Base-by-base conservation (phyloP, 441 rosid species). In the Dalechampia spathulata region DNA sequence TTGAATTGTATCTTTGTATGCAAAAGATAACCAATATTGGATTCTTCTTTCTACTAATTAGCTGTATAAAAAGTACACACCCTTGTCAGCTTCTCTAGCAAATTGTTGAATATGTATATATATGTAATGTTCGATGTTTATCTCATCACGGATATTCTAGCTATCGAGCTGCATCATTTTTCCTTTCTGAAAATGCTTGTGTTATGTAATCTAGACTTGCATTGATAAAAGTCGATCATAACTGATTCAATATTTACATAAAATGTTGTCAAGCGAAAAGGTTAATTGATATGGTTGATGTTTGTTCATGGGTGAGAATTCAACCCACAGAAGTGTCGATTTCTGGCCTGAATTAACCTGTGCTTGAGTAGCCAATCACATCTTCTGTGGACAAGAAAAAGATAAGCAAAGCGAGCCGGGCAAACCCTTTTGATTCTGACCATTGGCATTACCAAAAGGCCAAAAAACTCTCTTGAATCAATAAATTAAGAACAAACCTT, bases 91-190 rank as follows among this genome's bases (percentile, higher is more conserved):
- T 48, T 49, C 40, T 48, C 65, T 58, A 41, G 64, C 72, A 48
- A 55, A 68, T 61, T 36, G 71, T 46, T 70, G 71, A 64, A 50
- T 68, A 60, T 76, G 65, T 72, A 49, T 43, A 68, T 64, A 68
- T 66, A 62, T 64, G 60, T 57, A 67, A 67, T 14, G 43, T 16
- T 41, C 34, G 27, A 14, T 40, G 57, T 39, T 65, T 68, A 59
- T 57, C 58, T 49, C 47, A 64, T 72, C 52, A 43, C 55, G n/a
- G n/a, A n/a, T n/a, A n/a, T n/a, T n/a, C n/a, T n/a, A n/a, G n/a
- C n/a, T n/a, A n/a, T n/a, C n/a, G n/a, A n/a, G n/a, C n/a, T n/a
- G n/a, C n/a, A n/a, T n/a, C n/a, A n/a, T n/a, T n/a, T n/a, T n/a
- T n/a, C n/a, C n/a, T n/a, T n/a, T n/a, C n/a, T n/a, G n/a, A n/a